Evolutionary conservation across 768 basidiomycete species (phyloP).

Genomic region (Auriscalpium orientale): DNA sequence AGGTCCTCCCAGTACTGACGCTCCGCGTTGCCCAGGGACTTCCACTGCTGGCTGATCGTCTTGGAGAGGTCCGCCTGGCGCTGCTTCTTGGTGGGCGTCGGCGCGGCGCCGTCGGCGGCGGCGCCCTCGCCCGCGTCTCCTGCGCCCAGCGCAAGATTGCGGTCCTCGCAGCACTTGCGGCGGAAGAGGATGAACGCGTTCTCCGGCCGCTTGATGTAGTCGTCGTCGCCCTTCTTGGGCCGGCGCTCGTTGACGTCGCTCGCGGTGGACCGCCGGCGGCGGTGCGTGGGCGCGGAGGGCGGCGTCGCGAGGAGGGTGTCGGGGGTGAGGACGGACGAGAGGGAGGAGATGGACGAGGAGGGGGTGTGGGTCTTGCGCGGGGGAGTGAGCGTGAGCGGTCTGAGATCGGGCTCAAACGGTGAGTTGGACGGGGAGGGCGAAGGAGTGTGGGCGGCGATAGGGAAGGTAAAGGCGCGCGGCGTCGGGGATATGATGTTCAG

Average conservation of each 20-base stretch:
- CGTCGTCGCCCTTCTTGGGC: constrained; percentile 64
- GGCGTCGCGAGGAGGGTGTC: constrained; percentile 18
- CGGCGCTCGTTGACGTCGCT: constrained; percentile 28
- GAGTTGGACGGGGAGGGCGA: constrained; percentile 60
- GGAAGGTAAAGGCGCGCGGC: constrained; percentile 64
- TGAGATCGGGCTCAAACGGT: constrained; percentile 68
- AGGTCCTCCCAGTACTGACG: constrained; percentile 66
- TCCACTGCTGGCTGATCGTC: constrained; percentile 79
- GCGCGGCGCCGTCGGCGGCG: neutral
- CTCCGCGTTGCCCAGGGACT: constrained; percentile 56
- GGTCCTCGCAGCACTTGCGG: constrained; percentile 69
- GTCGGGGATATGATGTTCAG: constrained; percentile 57
- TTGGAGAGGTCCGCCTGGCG: constrained; percentile 76
- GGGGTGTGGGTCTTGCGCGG: constrained; percentile 34
- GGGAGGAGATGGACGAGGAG: constrained; percentile 34
- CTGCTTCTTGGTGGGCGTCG: constrained; percentile 54
- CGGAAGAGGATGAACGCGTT: constrained; percentile 84
- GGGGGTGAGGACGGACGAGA: constrained; percentile 25
- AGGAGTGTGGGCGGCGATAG: constrained; percentile 30
- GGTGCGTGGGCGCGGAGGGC: constrained; percentile 19
- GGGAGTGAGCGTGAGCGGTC: constrained; percentile 36
- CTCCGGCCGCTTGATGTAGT: constrained; percentile 78
- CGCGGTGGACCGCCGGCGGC: constrained; percentile 27
- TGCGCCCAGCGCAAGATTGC: constrained; percentile 46
- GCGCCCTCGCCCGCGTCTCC: constrained; percentile 17